Conservation (phyloP, 495 filamentous ascomycete species). For the Beverwykella pulmonaria region DNA sequence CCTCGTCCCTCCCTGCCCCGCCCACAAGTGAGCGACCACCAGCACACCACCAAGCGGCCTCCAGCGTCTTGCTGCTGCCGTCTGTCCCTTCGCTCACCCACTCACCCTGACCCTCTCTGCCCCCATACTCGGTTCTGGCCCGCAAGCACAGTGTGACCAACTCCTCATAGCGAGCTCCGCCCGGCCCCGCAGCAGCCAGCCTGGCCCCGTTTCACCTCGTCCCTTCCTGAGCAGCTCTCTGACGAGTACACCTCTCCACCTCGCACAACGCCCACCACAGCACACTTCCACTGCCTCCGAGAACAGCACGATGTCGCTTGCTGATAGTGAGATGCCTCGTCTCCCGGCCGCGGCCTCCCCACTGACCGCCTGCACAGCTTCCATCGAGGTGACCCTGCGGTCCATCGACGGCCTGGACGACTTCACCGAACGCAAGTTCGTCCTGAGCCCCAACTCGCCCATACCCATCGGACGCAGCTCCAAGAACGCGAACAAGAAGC, state of each 20-base stretch:
- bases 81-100: not conserved
- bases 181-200: constrained; percentile 6
- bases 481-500: constrained; percentile 55
- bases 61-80: not conserved
- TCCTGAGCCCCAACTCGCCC: constrained; percentile 15
- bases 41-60: not conserved
- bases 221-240: not conserved
- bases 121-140: too few relatives aligned
- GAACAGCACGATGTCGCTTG: not conserved
- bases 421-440: constrained; percentile 25
- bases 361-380: constrained; percentile 9
- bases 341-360: not conserved
- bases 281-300: not conserved
- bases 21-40: not conserved
- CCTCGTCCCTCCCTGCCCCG: constrained; percentile 4
- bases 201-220: constrained; percentile 3
- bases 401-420: constrained; percentile 29
- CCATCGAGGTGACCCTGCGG: constrained; percentile 27
- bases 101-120: not conserved
- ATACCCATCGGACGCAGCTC: constrained; percentile 63
- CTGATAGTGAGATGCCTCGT: not conserved
- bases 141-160: not conserved
- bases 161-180: not conserved
- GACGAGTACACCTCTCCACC: not conserved
- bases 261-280: not conserved